Percentiles rank a stretch among this genome's conserved stretches.
phyloP scores from a whole-genome alignment of 2,329 filamentous ascomycete species.

The Fusarium sp. region DNA sequence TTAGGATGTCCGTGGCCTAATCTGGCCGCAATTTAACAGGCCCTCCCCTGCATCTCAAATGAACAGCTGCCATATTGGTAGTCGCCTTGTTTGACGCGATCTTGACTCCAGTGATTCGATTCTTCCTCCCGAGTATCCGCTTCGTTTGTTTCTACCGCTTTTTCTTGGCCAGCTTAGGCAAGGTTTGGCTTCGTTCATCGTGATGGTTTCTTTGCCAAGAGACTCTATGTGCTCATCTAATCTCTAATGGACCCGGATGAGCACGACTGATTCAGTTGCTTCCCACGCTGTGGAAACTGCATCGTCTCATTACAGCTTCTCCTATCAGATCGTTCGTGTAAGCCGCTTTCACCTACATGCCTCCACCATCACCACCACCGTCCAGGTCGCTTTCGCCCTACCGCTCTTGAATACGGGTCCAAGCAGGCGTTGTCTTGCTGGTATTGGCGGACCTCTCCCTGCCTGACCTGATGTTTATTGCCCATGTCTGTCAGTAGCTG shows the following conservation, averaged over 20 bases:
- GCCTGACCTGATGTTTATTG: constrained; percentile 21
- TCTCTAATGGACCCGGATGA: constrained; percentile 12
- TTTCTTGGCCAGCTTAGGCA: constrained; percentile 24
- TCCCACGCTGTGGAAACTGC: constrained; percentile 15
- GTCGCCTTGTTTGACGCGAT: constrained; percentile 10
- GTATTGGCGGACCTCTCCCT: constrained; percentile 14
- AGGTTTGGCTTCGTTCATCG: constrained; percentile 5
- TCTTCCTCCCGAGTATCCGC: constrained; percentile 16
- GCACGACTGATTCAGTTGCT: constrained; percentile 9
- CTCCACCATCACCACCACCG: constrained; percentile 32
- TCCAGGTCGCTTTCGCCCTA: constrained; percentile 24
- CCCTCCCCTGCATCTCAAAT: constrained; percentile 28
- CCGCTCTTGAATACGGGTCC: constrained; percentile 23
- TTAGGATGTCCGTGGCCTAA: constrained; percentile 39
- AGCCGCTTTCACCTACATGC: constrained; percentile 19
- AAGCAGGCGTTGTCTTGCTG: constrained; percentile 2
- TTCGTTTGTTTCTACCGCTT: constrained; percentile 35
- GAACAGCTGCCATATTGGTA: constrained; percentile 32
- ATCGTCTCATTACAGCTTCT: constrained; percentile 15
- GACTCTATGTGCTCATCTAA: constrained; percentile 14
- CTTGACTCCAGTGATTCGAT: constrained; percentile 15
- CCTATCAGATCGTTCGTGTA: constrained; percentile 13
- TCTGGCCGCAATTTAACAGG: constrained; percentile 33
- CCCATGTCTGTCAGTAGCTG: constrained; percentile 26
- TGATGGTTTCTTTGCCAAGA: constrained; percentile 22